These are phyloP conservation scores for Escallonia herrerae DNA, from an alignment of 129 eudicot species.

Conservation along the genomic window DNA sequence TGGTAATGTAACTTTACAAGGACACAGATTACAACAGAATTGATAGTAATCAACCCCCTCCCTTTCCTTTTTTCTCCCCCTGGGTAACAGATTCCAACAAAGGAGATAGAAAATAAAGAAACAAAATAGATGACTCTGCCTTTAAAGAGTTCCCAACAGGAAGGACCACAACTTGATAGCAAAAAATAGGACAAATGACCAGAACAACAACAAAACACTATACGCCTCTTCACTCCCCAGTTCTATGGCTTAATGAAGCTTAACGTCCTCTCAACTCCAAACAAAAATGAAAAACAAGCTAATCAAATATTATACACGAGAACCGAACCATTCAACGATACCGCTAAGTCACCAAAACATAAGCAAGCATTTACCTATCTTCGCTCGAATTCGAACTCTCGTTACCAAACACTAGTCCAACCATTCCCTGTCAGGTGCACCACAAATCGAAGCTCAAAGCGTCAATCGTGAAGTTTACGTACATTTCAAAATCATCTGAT, in stretches of 20 bases:
- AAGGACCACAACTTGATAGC: background rate
- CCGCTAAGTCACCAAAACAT: background rate
- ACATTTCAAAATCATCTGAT: background rate
- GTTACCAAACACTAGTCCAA: constrained; percentile 78
- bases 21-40: too few relatives aligned
- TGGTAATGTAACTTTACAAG: too few relatives aligned
- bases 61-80: background rate
- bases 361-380: constrained; percentile 54
- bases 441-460: constrained; percentile 3
- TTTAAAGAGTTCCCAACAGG: background rate
- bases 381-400: constrained; percentile 71
- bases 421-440: constrained; percentile 58
- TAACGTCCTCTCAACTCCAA: background rate
- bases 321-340: background rate
- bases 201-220: background rate
- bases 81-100: background rate
- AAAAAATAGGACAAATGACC: background rate
- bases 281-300: background rate
- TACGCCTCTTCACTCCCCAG: background rate
- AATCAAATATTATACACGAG: background rate
- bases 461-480: background rate
- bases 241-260: background rate
- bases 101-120: background rate
- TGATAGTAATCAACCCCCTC: background rate
- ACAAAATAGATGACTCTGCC: background rate